phyloP scores from a whole-genome alignment of 192 early-diverging fungal species.

The Cetraspora pellucida region DNA sequence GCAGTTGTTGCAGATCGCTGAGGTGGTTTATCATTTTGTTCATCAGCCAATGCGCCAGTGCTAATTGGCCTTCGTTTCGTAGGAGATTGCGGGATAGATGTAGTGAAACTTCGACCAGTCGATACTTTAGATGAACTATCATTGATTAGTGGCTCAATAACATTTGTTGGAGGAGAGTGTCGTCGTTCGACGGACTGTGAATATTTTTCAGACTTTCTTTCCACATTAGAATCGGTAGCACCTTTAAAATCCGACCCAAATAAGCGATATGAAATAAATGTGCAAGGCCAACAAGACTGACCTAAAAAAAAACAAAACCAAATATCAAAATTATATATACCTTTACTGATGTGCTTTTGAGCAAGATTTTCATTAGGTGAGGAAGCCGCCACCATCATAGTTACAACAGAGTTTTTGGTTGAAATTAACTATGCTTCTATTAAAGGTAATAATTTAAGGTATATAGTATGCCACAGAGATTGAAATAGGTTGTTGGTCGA shows the following conservation, averaged over 20 bases:
- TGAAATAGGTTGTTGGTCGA: no score
- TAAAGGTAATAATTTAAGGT: no score
- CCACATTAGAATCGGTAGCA: not conserved
- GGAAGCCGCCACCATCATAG: conserved; percentile 22
- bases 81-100: conserved; percentile 1
- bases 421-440: no score
- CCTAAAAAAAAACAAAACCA: no score
- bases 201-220: conserved; percentile 24
- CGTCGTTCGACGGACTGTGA: conserved; percentile 22
- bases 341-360: conserved; percentile 7
- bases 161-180: conserved; percentile 21
- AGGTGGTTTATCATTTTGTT: not conserved
- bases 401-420: not conserved
- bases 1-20: conserved; percentile 17
- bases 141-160: conserved; percentile 29
- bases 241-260: not conserved
- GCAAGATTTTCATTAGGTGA: conserved; percentile 1
- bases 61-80: conserved; percentile 30
- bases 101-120: conserved; percentile 14
- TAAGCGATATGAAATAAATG: not conserved
- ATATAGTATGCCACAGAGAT: no score
- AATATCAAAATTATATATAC: conserved; percentile 4
- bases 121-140: not conserved
- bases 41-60: conserved; percentile 3
- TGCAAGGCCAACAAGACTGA: not conserved